Evolutionary conservation across 768 basidiomycete genomes (phyloP), one percentile per base, ranked within the genome.

Genomic region (Sutorius australiensis): DNA sequence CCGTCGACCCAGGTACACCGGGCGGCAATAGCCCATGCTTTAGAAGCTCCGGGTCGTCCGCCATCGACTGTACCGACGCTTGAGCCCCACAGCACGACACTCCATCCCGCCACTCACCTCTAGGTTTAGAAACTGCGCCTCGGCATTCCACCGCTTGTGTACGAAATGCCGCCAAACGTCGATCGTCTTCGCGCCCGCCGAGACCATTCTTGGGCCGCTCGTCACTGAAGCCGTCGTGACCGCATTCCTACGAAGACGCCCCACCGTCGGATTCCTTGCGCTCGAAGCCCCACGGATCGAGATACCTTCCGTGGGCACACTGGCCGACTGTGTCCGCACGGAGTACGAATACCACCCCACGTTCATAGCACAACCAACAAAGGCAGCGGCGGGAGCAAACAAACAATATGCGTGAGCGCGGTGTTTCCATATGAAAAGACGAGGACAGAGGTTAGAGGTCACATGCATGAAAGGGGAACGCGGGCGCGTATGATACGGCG

Each of bases 161-260:
- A 94, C 84, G 61, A 92, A 79, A 60, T 87, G 80, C 62, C 79
- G 78, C 88, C 89, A 91, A n/a, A 81, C 68, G 52, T 89, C 85
- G 27, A 92, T 70, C 27, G 70, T 60, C 68, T 73, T 70, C 70
- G 75, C 52, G 46, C 62, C 59, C 37, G 56, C 60, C 36, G 67
- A 61, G 38, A 63, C 36, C 39, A 42, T 53, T 51, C 65, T 53
- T 46, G 48, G 53, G 28, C 41, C 24, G 16, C 57, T 54, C 5
- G 54, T 28, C 12, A 13, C 21, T 13, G 64, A 51, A 17, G 68
- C 27, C 7, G 56, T 48, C 9, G 77, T 72, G 27, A 81, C 73
- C 13, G 80, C 82, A 62, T 82, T 83, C 67, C 87, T 77, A 56
- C 85, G 82, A 53, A 80, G 62, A 49, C 84, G 79, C 50, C 81